Base-by-base conservation (phyloP, 108 stramenopile genomes). In the Craspedostauros australis region DNA sequence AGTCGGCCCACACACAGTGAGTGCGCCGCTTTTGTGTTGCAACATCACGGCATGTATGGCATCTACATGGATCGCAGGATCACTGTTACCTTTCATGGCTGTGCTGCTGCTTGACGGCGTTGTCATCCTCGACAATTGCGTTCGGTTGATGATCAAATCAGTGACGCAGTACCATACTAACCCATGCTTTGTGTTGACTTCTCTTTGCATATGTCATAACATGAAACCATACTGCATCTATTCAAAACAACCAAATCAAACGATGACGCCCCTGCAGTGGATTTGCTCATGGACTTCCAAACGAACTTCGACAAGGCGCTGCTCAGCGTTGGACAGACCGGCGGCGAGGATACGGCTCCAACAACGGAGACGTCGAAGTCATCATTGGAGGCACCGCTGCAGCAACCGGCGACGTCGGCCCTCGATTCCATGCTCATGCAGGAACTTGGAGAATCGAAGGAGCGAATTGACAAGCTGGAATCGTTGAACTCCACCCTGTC, bases 221-320 rank as follows among this genome's bases (percentile, higher is more conserved):
- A n/a, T n/a, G n/a, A n/a, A n/a, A n/a, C n/a, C n/a, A n/a, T n/a
- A n/a, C n/a, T n/a, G n/a, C n/a, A n/a, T n/a, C n/a, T n/a, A n/a
- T n/a, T n/a, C n/a, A n/a, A n/a, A n/a, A n/a, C n/a, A n/a, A n/a
- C n/a, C n/a, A n/a, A n/a, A n/a, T n/a, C n/a, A n/a, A n/a, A n/a
- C n/a, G n/a, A 14, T 44, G 46, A 24, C 4, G 9, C 16, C 15
- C 15, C 15, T 23, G 6, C 26, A 55, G 53, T 83, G 75, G 90
- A 92, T 60, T 55, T 92, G 20, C 59, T 92, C 39, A 82, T 81
- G 39, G 90, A 92, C 58, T 92, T 92, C 68, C 86, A 92, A 72
- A 84, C 90, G 12, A 88, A 92, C 49, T 87, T 91, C 55, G 90
- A 88, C 56, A 72, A 77, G 53, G 86, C 90, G 0, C 41, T 91